A percentile compares a stretch with the other conserved stretches of the same genome.
Conservation (phyloP, 345 rosid genomes). For the Dipteronia sinensis region DNA sequence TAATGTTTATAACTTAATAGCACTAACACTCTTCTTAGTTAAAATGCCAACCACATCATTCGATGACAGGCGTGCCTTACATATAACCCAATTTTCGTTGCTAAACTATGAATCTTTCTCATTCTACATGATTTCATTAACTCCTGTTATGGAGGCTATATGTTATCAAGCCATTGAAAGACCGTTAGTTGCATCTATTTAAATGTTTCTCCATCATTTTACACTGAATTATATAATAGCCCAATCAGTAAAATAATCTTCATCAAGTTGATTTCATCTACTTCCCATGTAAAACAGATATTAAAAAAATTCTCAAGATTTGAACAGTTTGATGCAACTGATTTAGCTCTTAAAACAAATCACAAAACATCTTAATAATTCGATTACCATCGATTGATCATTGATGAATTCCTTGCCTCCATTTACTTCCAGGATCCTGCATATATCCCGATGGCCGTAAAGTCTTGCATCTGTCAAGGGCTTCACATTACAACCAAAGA, state of each 20-base stretch:
- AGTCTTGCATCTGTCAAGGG: slow-evolving; percentile 67
- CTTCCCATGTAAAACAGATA: background rate
- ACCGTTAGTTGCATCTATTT: background rate
- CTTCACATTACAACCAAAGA: slow-evolving; percentile 31
- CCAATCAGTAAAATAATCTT: too few relatives aligned
- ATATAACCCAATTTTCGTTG: background rate
- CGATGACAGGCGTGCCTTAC: background rate
- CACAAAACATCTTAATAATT: background rate
- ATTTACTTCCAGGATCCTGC: slow-evolving; percentile 69
- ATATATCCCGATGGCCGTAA: slow-evolving; percentile 59
- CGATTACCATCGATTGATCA: slow-evolving; percentile 48
- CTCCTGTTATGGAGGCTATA: background rate
- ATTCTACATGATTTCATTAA: background rate
- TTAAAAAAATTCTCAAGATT: background rate
- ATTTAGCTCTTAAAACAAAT: background rate
- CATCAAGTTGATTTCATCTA: too few relatives aligned
- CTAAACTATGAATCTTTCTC: background rate
- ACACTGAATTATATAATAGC: background rate
- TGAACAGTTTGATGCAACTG: background rate
- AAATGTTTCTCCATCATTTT: background rate
- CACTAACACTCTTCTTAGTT: too few relatives aligned
- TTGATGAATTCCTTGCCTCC: slow-evolving; percentile 53
- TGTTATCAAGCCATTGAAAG: background rate
- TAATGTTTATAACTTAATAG: too few relatives aligned
- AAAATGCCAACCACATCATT: background rate